Evolutionary conservation across 2,329 filamentous ascomycete species (phyloP), one percentile per base, ranked within the genome.

Genomic region (Drechslerella coelobrocha): DNA sequence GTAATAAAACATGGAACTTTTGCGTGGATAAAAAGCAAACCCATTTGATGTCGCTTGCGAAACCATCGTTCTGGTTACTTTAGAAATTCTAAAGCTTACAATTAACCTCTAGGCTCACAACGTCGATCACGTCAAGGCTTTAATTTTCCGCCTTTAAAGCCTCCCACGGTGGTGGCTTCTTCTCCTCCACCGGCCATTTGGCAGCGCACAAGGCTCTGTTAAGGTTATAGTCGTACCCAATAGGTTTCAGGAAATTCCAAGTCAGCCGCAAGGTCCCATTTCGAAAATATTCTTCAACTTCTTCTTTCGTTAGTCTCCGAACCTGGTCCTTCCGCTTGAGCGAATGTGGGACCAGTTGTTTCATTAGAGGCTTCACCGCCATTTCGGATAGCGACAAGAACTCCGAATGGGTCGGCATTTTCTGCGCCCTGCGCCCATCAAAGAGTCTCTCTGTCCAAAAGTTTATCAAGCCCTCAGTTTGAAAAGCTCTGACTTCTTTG

Each of bases 231-330:
- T 69, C 57, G 31, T 61, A 69, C 5, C 43, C 21, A 1, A 69
- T 56, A 1, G 63, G 63, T 26, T 43, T 61, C 45, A 69, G 37
- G 39, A 69, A 69, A 5, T 37, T 53, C 63, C 63, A 69, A 14
- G 10, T 69, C 6, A 69, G 24, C 24, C 26, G 56, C 21, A 69
- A 27, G 0, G 27, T 53, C 9, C 63, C 63, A 9, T 61, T 31
- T 31, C 27, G 24, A 24, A 69, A 34, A 47, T 52, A 61, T n/a
- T 52, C 14, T 51, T 43, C 48, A 5, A 57, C 52, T 17, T 61
- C 41, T 2, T 47, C 26, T 4, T 39, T 1, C 2, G 31, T 61
- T 34, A 69, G 29, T 4, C 1, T 39, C 10, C 21, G 21, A 2
- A 68, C 29, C 9, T 61, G 27, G 2, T 6, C 26, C 41, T n/a